A percentile compares a stretch with the other conserved stretches of the same genome.
These are phyloP conservation scores for Carex cristatella DNA, from an alignment of 176 grass and related monocot genomes.

Conservation along the genomic window DNA sequence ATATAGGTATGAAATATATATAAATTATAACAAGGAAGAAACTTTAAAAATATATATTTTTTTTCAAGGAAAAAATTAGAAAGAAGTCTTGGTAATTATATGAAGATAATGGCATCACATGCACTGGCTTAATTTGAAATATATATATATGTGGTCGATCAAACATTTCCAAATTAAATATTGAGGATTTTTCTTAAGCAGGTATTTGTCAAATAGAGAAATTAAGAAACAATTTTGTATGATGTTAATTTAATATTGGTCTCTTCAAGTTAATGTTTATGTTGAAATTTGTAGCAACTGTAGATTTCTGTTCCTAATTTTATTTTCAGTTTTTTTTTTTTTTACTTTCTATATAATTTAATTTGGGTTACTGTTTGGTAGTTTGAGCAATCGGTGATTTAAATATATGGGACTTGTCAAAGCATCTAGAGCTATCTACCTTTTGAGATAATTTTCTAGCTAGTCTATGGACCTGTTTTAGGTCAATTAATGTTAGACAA, in stretches of 20 bases:
- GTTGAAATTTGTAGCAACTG: not conserved
- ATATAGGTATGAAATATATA: too few relatives aligned
- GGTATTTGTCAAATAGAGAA: too few relatives aligned
- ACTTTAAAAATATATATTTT: too few relatives aligned
- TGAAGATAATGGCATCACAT: not conserved
- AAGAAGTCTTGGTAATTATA: not conserved
- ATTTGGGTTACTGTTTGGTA: not conserved
- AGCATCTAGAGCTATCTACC: too few relatives aligned
- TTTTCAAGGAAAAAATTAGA: not conserved
- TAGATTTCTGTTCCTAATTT: not conserved
- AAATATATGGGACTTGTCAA: too few relatives aligned
- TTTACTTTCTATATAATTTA: not conserved
- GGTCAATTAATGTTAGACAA: too few relatives aligned
- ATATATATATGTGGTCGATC: too few relatives aligned
- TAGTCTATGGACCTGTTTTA: not conserved
- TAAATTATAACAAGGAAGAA: too few relatives aligned
- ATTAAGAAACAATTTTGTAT: too few relatives aligned
- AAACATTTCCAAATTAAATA: not conserved
- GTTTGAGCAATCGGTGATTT: not conserved
- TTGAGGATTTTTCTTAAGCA: not conserved
- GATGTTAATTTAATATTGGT: too few relatives aligned
- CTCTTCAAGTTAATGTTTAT: too few relatives aligned
- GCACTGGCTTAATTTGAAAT: constrained; percentile 1
- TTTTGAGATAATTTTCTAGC: not conserved
- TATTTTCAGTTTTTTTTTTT: not conserved